These are phyloP conservation scores for Aegilops sharonensis DNA, from an alignment of 176 grass and related monocot species.

Conservation along the genomic window DNA sequence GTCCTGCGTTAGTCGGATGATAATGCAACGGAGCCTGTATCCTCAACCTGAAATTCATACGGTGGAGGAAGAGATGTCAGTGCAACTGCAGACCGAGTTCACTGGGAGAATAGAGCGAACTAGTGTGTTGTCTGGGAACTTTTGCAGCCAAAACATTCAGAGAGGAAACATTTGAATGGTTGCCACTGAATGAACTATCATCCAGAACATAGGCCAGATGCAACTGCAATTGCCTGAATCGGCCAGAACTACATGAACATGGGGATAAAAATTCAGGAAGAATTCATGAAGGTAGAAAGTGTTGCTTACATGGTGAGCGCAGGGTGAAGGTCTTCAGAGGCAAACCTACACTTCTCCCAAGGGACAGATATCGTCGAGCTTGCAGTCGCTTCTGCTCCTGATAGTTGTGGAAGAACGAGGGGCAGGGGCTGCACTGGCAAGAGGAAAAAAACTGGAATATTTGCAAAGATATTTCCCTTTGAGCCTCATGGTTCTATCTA, in stretches of 20 bases:
- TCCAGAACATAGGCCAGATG: not conserved
- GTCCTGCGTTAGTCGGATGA: conserved; percentile 14
- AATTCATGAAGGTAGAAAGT: not conserved
- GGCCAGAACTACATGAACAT: not conserved
- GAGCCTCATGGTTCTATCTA: not conserved
- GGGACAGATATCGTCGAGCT: conserved; percentile 10
- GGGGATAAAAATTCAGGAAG: not conserved
- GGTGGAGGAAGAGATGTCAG: conserved; percentile 4
- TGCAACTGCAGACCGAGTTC: not conserved
- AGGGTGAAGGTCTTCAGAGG: not conserved
- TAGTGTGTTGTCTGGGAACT: not conserved
- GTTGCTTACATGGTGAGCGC: conserved; percentile 30
- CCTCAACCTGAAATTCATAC: conserved; percentile 47
- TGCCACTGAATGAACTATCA: not conserved
- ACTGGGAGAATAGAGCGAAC: not conserved
- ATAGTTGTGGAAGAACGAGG: not conserved
- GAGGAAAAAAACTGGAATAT: conserved; percentile 22
- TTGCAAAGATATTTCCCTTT: not conserved
- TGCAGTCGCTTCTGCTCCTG: not conserved
- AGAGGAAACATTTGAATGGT: not conserved
- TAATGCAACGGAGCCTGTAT: conserved; percentile 35
- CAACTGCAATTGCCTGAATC: not conserved
- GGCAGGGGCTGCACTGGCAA: not conserved
- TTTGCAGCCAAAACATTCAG: not conserved
- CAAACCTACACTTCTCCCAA: not conserved